phyloP scores from a whole-genome alignment of 495 filamentous ascomycete genomes.

The Acidiella bohemica region DNA sequence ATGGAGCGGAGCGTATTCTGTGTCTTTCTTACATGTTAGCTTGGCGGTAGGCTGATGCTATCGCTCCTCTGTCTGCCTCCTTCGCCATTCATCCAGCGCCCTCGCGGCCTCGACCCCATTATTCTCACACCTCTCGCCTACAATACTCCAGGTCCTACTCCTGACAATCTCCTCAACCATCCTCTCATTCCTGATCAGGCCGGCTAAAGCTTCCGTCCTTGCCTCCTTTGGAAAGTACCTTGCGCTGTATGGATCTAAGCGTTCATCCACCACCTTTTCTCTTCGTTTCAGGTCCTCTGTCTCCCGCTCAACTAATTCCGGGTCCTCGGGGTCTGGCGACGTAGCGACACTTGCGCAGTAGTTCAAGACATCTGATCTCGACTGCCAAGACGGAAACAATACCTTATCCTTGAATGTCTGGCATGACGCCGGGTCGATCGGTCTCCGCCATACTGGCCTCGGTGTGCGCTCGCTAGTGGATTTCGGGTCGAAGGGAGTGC shows the following conservation, averaged over 20 bases:
- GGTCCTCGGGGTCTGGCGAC: conserved; percentile 76
- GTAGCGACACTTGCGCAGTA: conserved; percentile 88
- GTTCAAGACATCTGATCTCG: conserved; percentile 67
- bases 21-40: no score
- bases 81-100: conserved; percentile 51
- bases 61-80: no score
- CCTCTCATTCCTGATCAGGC: conserved; percentile 66
- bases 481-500: conserved; percentile 60
- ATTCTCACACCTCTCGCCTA: conserved; percentile 65
- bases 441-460: conserved; percentile 10
- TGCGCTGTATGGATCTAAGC: conserved; percentile 82
- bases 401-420: conserved; percentile 61
- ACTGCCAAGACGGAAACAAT: conserved; percentile 80
- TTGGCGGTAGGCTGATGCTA: no score
- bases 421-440: conserved; percentile 41
- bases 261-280: conserved; percentile 71
- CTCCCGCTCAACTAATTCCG: conserved; percentile 55
- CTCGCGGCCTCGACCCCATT: conserved; percentile 43
- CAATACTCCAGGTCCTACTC: conserved; percentile 64
- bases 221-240: conserved; percentile 74
- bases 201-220: conserved; percentile 69
- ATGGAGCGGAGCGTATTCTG: no score
- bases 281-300: conserved; percentile 55
- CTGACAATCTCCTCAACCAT: conserved; percentile 80
- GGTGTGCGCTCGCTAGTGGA: conserved; percentile 50